Conservation (phyloP, 495 filamentous ascomycete genomes). For the Penicillium alfredii region DNA sequence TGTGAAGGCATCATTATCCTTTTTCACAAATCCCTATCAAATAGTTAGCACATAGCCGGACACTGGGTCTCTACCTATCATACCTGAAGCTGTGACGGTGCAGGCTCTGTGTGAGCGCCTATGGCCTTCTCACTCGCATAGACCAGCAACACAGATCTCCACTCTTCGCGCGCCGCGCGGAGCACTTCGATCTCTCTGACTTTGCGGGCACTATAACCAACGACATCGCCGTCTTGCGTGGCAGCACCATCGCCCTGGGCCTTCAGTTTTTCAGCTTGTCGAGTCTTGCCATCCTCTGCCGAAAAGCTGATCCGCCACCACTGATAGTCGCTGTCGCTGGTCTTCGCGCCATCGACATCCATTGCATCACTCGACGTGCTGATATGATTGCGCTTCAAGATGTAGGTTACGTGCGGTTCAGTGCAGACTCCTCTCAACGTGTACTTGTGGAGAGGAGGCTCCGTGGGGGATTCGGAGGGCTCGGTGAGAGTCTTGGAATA, state of each 20-base stretch:
- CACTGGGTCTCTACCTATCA: background rate
- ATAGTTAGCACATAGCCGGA: slow-evolving; percentile 4
- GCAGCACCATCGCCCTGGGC: slow-evolving; percentile 11
- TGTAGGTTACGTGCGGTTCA: slow-evolving; percentile 45
- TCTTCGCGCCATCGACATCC: slow-evolving; percentile 17
- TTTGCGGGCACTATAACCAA: slow-evolving; percentile 42
- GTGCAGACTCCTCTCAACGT: slow-evolving; percentile 49
- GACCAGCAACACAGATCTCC: slow-evolving; percentile 40
- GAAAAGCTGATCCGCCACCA: slow-evolving; percentile 55
- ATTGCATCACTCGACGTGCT: slow-evolving; percentile 13
- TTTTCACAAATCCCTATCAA: slow-evolving; percentile 39
- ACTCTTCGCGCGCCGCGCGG: slow-evolving; percentile 46
- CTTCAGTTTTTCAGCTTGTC: slow-evolving; percentile 26
- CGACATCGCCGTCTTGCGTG: slow-evolving; percentile 30
- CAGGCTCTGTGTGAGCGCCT: slow-evolving; percentile 21
- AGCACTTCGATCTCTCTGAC: slow-evolving; percentile 48
- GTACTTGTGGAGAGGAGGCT: slow-evolving; percentile 43
- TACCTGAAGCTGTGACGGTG: slow-evolving; percentile 40
- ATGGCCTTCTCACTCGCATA: slow-evolving; percentile 47
- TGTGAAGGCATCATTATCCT: slow-evolving; percentile 44
- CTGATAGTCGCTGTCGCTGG: slow-evolving; percentile 35
- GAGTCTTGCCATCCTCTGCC: slow-evolving; percentile 39
- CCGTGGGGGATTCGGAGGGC: slow-evolving; percentile 40
- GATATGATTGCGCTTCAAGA: slow-evolving; percentile 27
- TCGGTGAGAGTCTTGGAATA: slow-evolving; percentile 51